Conservation (phyloP, 371 early-diverging fungal species). For the Haplosporangium sp. region DNA sequence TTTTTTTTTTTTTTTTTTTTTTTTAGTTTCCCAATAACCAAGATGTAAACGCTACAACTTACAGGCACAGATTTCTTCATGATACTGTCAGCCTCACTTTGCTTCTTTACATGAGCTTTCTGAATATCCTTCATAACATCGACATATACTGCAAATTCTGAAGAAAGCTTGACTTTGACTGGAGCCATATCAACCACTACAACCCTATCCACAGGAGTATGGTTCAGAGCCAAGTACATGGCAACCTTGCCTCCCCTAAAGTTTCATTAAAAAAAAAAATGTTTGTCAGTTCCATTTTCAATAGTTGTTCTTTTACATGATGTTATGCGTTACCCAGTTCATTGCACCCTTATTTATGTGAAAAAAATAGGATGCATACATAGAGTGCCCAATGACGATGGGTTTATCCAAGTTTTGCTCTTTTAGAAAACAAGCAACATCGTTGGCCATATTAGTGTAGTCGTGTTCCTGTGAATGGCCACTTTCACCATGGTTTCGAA, state of each 20-base stretch:
- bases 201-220: conserved; percentile 70
- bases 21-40: too few relatives aligned
- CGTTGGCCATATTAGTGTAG: conserved; percentile 85
- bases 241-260: conserved; percentile 91
- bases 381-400: conserved; percentile 90
- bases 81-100: conserved; percentile 81
- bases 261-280: not conserved
- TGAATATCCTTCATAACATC: conserved; percentile 79
- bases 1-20: too few relatives aligned
- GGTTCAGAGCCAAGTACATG: conserved; percentile 83
- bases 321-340: too few relatives aligned
- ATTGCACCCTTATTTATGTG: conserved; percentile 1
- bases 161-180: conserved; percentile 59
- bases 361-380: conserved; percentile 61
- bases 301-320: not conserved
- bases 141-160: conserved; percentile 72
- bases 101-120: conserved; percentile 61
- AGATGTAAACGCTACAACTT: conserved; percentile 12
- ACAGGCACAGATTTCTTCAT: conserved; percentile 62
- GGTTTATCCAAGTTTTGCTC: conserved; percentile 65
- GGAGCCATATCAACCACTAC: conserved; percentile 93
- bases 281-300: not conserved
- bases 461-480: conserved; percentile 75
- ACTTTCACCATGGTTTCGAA: conserved; percentile 95
- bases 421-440: conserved; percentile 74